Evolutionary conservation across 2,329 filamentous ascomycete genomes (phyloP).

Genomic region (Neopestalotiopsis rosae): DNA sequence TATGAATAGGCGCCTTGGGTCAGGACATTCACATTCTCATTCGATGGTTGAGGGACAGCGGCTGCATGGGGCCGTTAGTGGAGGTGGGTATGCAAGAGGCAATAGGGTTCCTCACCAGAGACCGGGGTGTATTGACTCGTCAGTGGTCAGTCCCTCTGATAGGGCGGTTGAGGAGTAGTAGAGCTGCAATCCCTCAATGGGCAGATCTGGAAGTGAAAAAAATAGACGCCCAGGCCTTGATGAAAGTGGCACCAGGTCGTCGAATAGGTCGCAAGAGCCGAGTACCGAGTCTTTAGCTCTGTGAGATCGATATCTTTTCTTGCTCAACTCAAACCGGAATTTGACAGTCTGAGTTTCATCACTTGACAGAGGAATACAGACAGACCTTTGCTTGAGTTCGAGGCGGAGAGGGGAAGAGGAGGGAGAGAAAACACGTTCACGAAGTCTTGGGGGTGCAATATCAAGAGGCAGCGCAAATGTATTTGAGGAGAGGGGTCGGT

Average conservation of each 20-base stretch:
- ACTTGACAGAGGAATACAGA: slow-evolving; percentile 4
- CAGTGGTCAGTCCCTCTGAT: slow-evolving; percentile 44
- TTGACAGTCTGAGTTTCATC: slow-evolving; percentile 27
- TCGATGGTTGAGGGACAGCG: slow-evolving; percentile 33
- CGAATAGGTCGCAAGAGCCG: slow-evolving; percentile 24
- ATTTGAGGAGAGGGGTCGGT: slow-evolving; percentile 25
- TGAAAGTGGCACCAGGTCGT: slow-evolving; percentile 39
- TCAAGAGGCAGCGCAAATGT: slow-evolving; percentile 28
- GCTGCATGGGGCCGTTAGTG: slow-evolving; percentile 46
- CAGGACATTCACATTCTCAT: slow-evolving; percentile 37
- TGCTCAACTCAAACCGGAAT: slow-evolving; percentile 27
- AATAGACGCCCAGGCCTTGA: slow-evolving; percentile 51
- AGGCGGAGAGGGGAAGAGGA: neutral
- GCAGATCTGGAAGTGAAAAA: slow-evolving; percentile 43
- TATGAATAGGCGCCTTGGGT: slow-evolving; percentile 56
- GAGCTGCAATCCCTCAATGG: slow-evolving; percentile 44
- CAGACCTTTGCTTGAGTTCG: slow-evolving; percentile 7
- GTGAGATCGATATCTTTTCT: slow-evolving; percentile 13
- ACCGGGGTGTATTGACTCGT: slow-evolving; percentile 42
- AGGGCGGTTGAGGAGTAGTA: slow-evolving; percentile 38
- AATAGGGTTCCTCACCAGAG: slow-evolving; percentile 45
- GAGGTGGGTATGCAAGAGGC: slow-evolving; percentile 41
- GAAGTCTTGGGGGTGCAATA: slow-evolving; percentile 7
- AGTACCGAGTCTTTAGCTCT: slow-evolving; percentile 23
- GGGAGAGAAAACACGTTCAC: slow-evolving; percentile 16